These are phyloP conservation scores for Galeopsis tetrahit DNA, from an alignment of 257 asterid genomes.

Conservation along the genomic window DNA sequence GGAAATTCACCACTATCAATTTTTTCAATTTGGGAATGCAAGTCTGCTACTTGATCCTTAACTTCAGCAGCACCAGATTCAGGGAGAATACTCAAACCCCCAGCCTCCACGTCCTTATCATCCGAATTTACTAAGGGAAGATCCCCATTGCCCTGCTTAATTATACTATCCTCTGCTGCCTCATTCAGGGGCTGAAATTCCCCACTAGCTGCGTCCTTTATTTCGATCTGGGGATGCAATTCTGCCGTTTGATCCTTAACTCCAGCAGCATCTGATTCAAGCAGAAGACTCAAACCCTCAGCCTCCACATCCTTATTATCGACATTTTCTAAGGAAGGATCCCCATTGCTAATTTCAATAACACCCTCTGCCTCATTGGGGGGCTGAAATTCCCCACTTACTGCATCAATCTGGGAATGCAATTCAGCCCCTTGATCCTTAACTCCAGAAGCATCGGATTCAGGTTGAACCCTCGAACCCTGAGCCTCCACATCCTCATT, in stretches of 20 bases:
- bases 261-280: neutral
- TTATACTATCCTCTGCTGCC: neutral
- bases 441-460: conserved; percentile 13
- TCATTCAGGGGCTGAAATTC: neutral
- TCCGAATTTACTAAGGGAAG: neutral
- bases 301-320: neutral
- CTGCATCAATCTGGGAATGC: conserved; percentile 9
- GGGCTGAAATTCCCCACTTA: conserved; percentile 5
- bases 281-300: neutral
- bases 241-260: neutral
- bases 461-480: neutral
- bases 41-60: neutral
- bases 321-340: neutral
- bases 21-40: neutral
- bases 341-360: conserved; percentile 9
- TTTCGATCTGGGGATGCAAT: conserved; percentile 15
- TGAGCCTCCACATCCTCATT: conserved; percentile 12
- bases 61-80: conserved; percentile 1
- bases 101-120: neutral
- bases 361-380: neutral
- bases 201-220: conserved; percentile 6
- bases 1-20: conserved; percentile 1
- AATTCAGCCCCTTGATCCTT: conserved; percentile 8
- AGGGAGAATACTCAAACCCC: neutral
- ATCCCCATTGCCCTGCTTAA: neutral